Evolutionary conservation across 352 stramenopile genomes (phyloP).

Genomic region (Pythium insidiosum): DNA sequence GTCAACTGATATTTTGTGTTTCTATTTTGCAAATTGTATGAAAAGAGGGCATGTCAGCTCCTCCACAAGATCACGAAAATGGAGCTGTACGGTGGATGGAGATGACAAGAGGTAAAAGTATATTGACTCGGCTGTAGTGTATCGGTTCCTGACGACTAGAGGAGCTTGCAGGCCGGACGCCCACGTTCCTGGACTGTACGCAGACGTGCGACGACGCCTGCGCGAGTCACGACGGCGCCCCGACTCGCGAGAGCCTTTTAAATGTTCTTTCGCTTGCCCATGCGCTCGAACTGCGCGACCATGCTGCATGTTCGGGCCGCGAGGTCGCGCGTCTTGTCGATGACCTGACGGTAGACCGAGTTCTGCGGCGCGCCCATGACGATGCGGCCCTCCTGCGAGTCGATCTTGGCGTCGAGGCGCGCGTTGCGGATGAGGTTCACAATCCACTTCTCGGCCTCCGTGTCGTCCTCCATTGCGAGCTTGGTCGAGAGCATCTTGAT

Average conservation of each 20-base stretch:
- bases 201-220: too few relatives aligned
- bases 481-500: conserved; percentile 95
- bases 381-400: conserved; percentile 95
- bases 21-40: too few relatives aligned
- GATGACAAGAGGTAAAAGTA: too few relatives aligned
- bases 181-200: too few relatives aligned
- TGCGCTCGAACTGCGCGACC: conserved; percentile 79
- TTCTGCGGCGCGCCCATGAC: conserved; percentile 93
- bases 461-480: conserved; percentile 93
- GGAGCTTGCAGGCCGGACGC: too few relatives aligned
- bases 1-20: too few relatives aligned
- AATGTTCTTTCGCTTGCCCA: conserved; percentile 75
- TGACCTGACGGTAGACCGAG: conserved; percentile 95
- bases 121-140: too few relatives aligned
- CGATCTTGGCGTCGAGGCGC: conserved; percentile 97
- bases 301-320: conserved; percentile 88
- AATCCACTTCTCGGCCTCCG: conserved; percentile 98
- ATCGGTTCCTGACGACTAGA: too few relatives aligned
- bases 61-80: too few relatives aligned
- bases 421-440: conserved; percentile 98
- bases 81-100: too few relatives aligned
- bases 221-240: too few relatives aligned
- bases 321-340: conserved; percentile 96
- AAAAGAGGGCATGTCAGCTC: too few relatives aligned
- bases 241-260: conserved; percentile 40